Evolutionary conservation across 2,329 filamentous ascomycete genomes (phyloP).

Genomic region (Aaosphaeria arxii): DNA sequence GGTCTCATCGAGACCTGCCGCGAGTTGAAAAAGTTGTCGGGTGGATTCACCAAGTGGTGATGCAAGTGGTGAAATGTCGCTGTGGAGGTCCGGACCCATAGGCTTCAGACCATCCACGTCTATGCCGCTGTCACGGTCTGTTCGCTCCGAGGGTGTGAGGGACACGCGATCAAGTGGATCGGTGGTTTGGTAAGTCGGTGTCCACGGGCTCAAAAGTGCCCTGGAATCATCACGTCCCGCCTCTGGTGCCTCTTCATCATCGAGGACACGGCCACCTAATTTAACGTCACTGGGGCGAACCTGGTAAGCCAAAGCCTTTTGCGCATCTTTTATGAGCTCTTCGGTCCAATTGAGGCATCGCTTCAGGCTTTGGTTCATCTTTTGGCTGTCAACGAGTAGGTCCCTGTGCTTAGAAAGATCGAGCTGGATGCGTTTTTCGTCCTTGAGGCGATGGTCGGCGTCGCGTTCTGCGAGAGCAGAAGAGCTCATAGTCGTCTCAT

Average conservation of each 20-base stretch:
- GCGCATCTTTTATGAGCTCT: conserved; percentile 82
- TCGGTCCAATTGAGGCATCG: conserved; percentile 88
- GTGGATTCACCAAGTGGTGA: conserved; percentile 27
- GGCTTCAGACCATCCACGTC: conserved; percentile 31
- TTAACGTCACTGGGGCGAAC: conserved; percentile 77
- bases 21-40: conserved; percentile 18
- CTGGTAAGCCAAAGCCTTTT: conserved; percentile 79
- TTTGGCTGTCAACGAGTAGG: conserved; percentile 83
- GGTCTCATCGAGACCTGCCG: conserved; percentile 9
- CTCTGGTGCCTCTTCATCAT: conserved; percentile 59
- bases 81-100: conserved; percentile 7
- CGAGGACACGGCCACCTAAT: conserved; percentile 76
- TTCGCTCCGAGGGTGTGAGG: conserved; percentile 12
- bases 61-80: conserved; percentile 19
- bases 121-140: conserved; percentile 38
- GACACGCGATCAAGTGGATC: conserved; percentile 13
- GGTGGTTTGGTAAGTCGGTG: conserved; percentile 19
- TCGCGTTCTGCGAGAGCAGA: conserved; percentile 42
- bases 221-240: conserved; percentile 19
- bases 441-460: conserved; percentile 61
- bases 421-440: conserved; percentile 78
- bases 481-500: conserved; percentile 47
- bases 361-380: conserved; percentile 92
- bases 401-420: conserved; percentile 89
- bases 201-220: conserved; percentile 37